Conservation (phyloP, 1,284 basidiomycete species). For the Phlebopus sp. region DNA sequence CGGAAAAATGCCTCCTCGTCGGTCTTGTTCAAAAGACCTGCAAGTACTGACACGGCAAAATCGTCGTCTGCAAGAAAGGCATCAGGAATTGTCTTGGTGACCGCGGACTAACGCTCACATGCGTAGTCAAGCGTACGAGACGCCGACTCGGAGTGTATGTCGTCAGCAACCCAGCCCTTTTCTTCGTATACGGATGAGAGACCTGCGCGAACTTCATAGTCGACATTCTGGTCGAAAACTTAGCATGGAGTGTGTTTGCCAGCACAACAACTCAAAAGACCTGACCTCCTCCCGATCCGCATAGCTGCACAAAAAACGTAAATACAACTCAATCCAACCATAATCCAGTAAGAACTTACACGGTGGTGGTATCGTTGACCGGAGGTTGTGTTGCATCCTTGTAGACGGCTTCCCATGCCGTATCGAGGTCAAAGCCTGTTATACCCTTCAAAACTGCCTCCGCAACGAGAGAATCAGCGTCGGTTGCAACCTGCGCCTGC, state of each 20-base stretch:
- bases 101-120: conserved; percentile 42
- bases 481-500: conserved; percentile 61
- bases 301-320: conserved; percentile 44
- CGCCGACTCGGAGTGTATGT: conserved; percentile 76
- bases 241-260: not conserved
- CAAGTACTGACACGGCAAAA: conserved; percentile 67
- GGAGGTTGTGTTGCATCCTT: conserved; percentile 76
- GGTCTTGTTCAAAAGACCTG: conserved; percentile 48
- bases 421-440: conserved; percentile 57
- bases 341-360: conserved; percentile 34
- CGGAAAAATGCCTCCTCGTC: conserved; percentile 51
- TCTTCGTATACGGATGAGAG: conserved; percentile 65
- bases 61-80: conserved; percentile 63
- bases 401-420: conserved; percentile 73
- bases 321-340: not conserved
- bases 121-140: conserved; percentile 79
- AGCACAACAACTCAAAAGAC: not conserved
- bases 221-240: conserved; percentile 53
- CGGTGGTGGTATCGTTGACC: conserved; percentile 53
- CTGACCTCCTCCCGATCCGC: conserved; percentile 70
- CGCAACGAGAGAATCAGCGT: conserved; percentile 78
- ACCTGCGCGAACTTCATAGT: conserved; percentile 80
- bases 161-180: conserved; percentile 76
- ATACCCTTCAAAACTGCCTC: conserved; percentile 72
- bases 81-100: not conserved